A percentile compares a stretch with the other conserved stretches of the same genome.
Evolutionary conservation across 768 basidiomycete species (phyloP).

Genomic region (Termitomyces sp.): DNA sequence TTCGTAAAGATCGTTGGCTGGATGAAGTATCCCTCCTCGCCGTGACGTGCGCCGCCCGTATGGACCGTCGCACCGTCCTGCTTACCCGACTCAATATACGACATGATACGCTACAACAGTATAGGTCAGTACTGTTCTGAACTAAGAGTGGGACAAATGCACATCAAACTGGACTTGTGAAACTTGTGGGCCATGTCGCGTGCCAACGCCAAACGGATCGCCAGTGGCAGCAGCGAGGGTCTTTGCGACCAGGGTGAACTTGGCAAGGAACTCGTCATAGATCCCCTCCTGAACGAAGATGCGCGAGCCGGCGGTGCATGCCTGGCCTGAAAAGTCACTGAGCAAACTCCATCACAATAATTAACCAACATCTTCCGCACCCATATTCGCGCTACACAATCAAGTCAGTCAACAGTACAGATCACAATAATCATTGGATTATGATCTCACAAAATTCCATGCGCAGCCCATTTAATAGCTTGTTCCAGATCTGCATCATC

Average conservation of each 20-base stretch:
- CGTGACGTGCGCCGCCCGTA: conserved; percentile 56
- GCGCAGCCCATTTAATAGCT: conserved; percentile 67
- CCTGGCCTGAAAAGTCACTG: conserved; percentile 35
- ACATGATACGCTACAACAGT: conserved; percentile 55
- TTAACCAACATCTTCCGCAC: conserved; percentile 21
- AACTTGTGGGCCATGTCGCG: conserved; percentile 71
- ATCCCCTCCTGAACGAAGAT: conserved; percentile 79
- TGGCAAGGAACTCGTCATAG: conserved; percentile 73
- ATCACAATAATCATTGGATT: not conserved
- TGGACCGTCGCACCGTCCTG: conserved; percentile 63
- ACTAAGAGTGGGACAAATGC: conserved; percentile 20
- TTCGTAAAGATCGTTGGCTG: conserved; percentile 69
- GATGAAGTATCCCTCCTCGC: conserved; percentile 66
- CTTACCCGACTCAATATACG: conserved; percentile 73
- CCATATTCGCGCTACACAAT: conserved; percentile 26
- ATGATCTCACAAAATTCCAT: conserved; percentile 66
- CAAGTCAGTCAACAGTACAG: not conserved
- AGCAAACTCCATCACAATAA: not conserved
- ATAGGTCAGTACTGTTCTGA: not conserved
- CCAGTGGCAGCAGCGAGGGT: conserved; percentile 47
- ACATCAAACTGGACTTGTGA: conserved; percentile 69
- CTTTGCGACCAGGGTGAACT: conserved; percentile 49
- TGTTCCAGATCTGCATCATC: conserved; percentile 71
- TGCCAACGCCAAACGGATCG: conserved; percentile 55
- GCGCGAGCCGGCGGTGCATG: conserved; percentile 82